Percentiles rank a stretch among this genome's conserved stretches.
Conservation (phyloP, 2,329 filamentous ascomycete genomes). For the Pyrenophora seminiperda region DNA sequence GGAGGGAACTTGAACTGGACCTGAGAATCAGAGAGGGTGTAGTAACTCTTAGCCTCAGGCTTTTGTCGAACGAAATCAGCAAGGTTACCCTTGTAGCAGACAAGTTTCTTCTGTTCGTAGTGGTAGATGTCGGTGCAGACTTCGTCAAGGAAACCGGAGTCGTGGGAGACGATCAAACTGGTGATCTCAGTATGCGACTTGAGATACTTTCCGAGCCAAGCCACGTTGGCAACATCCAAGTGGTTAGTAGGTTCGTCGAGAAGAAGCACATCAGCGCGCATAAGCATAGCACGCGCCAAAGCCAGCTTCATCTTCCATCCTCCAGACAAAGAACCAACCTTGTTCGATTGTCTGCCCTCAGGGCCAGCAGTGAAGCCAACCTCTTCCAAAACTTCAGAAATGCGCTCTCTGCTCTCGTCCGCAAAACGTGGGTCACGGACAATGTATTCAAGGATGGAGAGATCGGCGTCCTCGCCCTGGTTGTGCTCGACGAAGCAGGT, state of each 20-base stretch:
- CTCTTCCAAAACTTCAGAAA: slow-evolving; percentile 81
- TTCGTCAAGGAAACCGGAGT: slow-evolving; percentile 94
- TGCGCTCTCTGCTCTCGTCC: slow-evolving; percentile 77
- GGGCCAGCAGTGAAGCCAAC: slow-evolving; percentile 93
- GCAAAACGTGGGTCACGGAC: slow-evolving; percentile 86
- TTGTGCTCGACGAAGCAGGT: slow-evolving; percentile 99
- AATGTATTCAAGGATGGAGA: slow-evolving; percentile 93
- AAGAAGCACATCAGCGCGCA: slow-evolving; percentile 92
- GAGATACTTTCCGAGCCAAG: slow-evolving; percentile 93
- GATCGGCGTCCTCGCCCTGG: slow-evolving; percentile 95
- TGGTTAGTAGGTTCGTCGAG: slow-evolving; percentile 99
- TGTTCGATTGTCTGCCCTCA: slow-evolving; percentile 84
- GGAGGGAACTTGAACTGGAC: slow-evolving; percentile 98
- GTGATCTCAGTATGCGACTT: slow-evolving; percentile 97
- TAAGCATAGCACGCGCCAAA: slow-evolving; percentile 92
- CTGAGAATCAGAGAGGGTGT: slow-evolving; percentile 85
- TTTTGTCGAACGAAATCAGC: slow-evolving; percentile 83
- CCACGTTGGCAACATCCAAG: slow-evolving; percentile 93
- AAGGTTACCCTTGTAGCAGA: slow-evolving; percentile 81
- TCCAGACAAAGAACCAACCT: slow-evolving; percentile 92
- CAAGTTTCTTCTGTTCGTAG: slow-evolving; percentile 97
- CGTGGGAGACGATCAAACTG: slow-evolving; percentile 96
- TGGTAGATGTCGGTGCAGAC: slow-evolving; percentile 99
- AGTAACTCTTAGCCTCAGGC: slow-evolving; percentile 97
- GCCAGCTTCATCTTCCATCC: slow-evolving; percentile 99